Percentiles rank a stretch among this genome's conserved stretches.
Conservation (phyloP, 306 rosid genomes). For the Ochetophila trinervis region DNA sequence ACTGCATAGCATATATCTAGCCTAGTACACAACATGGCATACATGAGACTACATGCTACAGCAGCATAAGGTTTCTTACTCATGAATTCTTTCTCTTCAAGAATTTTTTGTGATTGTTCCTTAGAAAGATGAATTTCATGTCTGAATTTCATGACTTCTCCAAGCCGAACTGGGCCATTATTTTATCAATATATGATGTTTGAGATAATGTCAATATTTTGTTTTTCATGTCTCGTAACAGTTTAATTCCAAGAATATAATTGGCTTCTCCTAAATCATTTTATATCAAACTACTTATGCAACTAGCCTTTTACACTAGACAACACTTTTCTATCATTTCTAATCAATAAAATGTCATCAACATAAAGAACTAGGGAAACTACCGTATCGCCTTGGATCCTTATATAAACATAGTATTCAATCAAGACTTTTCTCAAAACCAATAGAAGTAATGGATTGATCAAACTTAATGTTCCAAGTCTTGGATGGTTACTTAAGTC, state of each 20-base stretch:
- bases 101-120: no score
- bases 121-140: no score
- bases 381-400: not conserved
- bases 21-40: not conserved
- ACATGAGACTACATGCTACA: not conserved
- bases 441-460: no score
- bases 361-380: not conserved
- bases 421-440: not conserved
- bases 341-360: not conserved
- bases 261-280: no score
- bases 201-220: no score
- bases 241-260: no score
- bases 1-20: not conserved
- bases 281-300: not conserved
- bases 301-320: not conserved
- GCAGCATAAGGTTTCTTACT: no score
- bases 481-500: no score
- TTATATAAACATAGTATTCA: not conserved
- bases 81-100: no score
- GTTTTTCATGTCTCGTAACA: no score
- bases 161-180: not conserved
- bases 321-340: not conserved
- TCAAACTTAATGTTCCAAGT: no score
- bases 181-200: no score
- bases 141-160: not conserved